phyloP scores from a whole-genome alignment of 495 filamentous ascomycete genomes.

The Xylaria flabelliformis region DNA sequence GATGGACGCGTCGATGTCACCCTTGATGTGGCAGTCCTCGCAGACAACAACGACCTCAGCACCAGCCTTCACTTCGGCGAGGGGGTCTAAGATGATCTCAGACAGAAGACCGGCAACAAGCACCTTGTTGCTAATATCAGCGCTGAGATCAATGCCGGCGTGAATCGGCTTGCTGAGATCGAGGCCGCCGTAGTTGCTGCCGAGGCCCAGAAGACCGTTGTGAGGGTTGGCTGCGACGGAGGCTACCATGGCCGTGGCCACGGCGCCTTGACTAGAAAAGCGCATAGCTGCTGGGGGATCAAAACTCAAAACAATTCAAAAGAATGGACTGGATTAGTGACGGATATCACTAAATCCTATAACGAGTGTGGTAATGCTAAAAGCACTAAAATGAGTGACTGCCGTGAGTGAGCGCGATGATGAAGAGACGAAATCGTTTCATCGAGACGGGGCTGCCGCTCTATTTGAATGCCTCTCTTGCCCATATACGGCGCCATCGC shows the following conservation, averaged over 20 bases:
- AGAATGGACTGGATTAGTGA: constrained; percentile 42
- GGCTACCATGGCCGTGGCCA: constrained; percentile 42
- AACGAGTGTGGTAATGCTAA: constrained; percentile 38
- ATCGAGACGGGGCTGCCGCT: constrained; percentile 30
- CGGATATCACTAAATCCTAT: constrained; percentile 33
- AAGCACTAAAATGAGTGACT: constrained; percentile 41
- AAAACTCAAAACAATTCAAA: constrained; percentile 35
- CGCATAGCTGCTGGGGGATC: constrained; percentile 32
- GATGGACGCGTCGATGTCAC: constrained; percentile 44
- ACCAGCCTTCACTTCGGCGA: constrained; percentile 33
- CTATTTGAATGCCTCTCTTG: constrained; percentile 39
- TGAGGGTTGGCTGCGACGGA: constrained; percentile 36
- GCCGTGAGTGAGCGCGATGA: constrained; percentile 40
- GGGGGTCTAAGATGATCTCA: constrained; percentile 32
- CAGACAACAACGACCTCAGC: constrained; percentile 39
- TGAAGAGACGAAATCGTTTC: constrained; percentile 20
- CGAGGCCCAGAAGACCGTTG: constrained; percentile 30
- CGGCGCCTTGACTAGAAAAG: constrained; percentile 41
- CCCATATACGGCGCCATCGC: neutral
- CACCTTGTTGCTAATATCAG: constrained; percentile 36
- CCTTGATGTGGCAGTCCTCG: constrained; percentile 45
- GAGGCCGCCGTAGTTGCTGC: neutral
- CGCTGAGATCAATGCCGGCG: constrained; percentile 34
- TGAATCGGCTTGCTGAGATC: constrained; percentile 37
- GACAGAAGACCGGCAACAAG: constrained; percentile 39